Evolutionary conservation across 805 yeast genomes (phyloP).

Genomic region (Zygosaccharomyces gambellarensis): DNA sequence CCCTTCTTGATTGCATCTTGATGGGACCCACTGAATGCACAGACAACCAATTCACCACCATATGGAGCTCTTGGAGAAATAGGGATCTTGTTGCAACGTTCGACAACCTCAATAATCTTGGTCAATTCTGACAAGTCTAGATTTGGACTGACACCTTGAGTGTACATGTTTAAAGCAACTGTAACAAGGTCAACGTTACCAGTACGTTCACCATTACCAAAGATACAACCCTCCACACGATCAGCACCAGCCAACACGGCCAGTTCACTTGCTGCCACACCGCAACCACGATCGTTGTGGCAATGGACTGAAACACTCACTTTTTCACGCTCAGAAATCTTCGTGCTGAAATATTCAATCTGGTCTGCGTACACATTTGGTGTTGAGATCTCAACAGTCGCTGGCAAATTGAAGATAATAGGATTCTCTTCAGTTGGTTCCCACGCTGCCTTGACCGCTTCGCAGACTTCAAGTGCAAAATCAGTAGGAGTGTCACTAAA

Average conservation of each 20-base stretch:
- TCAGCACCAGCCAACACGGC: conserved; percentile 81
- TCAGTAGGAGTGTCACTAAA: conserved; percentile 71
- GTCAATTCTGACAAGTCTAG: conserved; percentile 68
- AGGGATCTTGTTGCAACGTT: conserved; percentile 73
- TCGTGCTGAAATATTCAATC: conserved; percentile 65
- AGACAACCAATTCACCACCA: conserved; percentile 72
- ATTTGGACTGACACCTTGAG: conserved; percentile 69
- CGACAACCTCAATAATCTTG: conserved; percentile 61
- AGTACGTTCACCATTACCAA: conserved; percentile 82
- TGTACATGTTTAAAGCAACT: conserved; percentile 70
- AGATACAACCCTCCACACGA: conserved; percentile 77
- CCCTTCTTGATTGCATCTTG: conserved; percentile 71
- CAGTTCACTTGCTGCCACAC: conserved; percentile 76
- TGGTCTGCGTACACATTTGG: conserved; percentile 80
- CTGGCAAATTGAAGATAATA: conserved; percentile 73
- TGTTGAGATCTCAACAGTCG: conserved; percentile 72
- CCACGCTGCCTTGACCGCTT: conserved; percentile 76
- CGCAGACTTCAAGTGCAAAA: conserved; percentile 70
- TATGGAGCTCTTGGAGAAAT: conserved; percentile 74
- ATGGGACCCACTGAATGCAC: conserved; percentile 73
- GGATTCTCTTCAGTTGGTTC: conserved; percentile 72
- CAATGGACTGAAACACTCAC: conserved; percentile 66
- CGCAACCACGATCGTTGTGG: conserved; percentile 80
- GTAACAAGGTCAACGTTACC: conserved; percentile 78
- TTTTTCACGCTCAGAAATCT: conserved; percentile 67